These are phyloP conservation scores for Beauveria sp. DNA, from an alignment of 2,329 filamentous ascomycete species.

Conservation along the genomic window DNA sequence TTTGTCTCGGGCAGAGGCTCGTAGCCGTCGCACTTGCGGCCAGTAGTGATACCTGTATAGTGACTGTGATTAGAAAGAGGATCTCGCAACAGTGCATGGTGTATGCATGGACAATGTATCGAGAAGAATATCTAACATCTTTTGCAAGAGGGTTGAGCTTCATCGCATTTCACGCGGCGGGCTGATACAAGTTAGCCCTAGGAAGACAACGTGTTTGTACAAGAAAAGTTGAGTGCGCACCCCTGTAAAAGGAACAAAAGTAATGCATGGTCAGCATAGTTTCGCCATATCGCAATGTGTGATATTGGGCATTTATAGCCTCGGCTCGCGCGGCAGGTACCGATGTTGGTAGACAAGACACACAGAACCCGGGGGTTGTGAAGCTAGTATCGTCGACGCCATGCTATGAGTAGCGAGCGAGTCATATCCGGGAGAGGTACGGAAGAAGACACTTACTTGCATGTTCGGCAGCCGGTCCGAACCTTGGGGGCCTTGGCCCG, in stretches of 20 bases:
- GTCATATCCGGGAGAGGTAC: not conserved
- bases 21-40: constrained; percentile 8
- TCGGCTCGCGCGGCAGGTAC: not conserved
- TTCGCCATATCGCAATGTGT: not conserved
- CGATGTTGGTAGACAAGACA: not conserved
- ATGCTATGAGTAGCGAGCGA: not conserved
- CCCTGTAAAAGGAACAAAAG: not conserved
- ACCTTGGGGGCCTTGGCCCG: constrained; percentile 11
- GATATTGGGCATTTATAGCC: not conserved
- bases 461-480: constrained; percentile 10
- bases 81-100: not conserved
- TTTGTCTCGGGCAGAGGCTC: not conserved
- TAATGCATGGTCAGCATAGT: not conserved
- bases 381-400: not conserved
- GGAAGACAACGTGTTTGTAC: not conserved
- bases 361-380: not conserved
- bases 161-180: constrained; percentile 9
- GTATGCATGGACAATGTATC: not conserved
- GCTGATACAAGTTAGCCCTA: not conserved
- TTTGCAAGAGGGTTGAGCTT: constrained; percentile 9
- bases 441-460: constrained; percentile 9
- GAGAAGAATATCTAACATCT: constrained; percentile 1
- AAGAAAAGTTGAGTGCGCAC: not conserved
- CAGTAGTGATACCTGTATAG: constrained; percentile 1
- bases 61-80: not conserved